Evolutionary conservation across 208 protist species (phyloP).

Genomic region (Crithidia acanthocephali): DNA sequence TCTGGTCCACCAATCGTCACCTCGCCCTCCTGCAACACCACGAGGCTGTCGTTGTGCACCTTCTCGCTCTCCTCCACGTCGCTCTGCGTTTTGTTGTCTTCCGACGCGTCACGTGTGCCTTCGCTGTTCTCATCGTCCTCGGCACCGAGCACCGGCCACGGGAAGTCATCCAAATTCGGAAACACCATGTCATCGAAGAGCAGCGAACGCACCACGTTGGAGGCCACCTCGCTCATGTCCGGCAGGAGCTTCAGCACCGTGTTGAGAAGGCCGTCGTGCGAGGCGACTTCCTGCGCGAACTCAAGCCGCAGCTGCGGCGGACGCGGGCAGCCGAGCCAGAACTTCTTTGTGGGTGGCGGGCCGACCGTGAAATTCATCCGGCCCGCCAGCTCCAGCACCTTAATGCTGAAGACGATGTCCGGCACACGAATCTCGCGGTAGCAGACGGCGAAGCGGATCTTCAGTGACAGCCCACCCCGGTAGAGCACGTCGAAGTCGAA

Average conservation of each 20-base stretch:
- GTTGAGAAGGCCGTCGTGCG: constrained; percentile 74
- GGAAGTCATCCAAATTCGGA: constrained; percentile 83
- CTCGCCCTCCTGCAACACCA: constrained; percentile 4
- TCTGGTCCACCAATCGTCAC: constrained; percentile 1
- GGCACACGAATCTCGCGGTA: constrained; percentile 72
- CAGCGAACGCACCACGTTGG: constrained; percentile 68
- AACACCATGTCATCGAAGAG: constrained; percentile 88
- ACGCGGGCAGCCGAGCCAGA: constrained; percentile 67
- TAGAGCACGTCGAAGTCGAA: constrained; percentile 90
- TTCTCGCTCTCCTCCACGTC: constrained; percentile 10
- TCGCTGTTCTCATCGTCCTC: constrained; percentile 26
- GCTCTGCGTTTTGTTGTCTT: not conserved
- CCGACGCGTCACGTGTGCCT: constrained; percentile 7
- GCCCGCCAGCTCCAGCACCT: constrained; percentile 75
- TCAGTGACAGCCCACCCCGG: constrained; percentile 73
- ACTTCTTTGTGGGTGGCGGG: constrained; percentile 75
- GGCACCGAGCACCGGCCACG: constrained; percentile 53
- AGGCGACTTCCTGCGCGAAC: constrained; percentile 79
- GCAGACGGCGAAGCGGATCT: constrained; percentile 67
- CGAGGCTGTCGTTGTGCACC: not conserved
- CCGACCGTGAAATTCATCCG: constrained; percentile 76
- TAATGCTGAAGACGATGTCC: constrained; percentile 77
- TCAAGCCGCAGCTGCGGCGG: constrained; percentile 74
- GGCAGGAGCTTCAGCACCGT: constrained; percentile 68
- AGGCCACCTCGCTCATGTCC: constrained; percentile 70